Base-by-base conservation (phyloP, 2,329 filamentous ascomycete genomes). In the Calonectria pauciramosa region DNA sequence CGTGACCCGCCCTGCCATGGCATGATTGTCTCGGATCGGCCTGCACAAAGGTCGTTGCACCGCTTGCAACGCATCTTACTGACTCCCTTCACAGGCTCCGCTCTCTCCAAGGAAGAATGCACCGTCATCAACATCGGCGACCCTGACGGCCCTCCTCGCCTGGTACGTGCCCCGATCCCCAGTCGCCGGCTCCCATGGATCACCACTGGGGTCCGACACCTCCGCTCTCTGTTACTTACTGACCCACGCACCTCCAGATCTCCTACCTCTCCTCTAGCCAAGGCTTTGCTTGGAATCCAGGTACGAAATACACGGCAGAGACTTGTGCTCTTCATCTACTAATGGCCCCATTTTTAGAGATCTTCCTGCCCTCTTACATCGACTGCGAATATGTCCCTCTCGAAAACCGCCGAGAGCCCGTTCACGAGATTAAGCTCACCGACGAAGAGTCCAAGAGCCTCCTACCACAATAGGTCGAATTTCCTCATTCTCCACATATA, bases 241-340 rank as follows among this genome's bases (percentile, higher is more conserved):
- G 49, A 70, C 70, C 64, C 8, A 47, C 71, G 14, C 28, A 56
- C 64, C 51, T 20, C 3, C 28, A 95, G 94, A 95, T 96, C 77
- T 94, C 94, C 28, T 96, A 95, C 83, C 91, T 96, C 66, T 93
- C 94, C 75, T 93, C 93, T 8, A 94, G 92, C 81, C 94, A 96
- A 85, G 94, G 94, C 72, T 96, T 95, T 82, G 92, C 93, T 75
- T 96, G 94, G 94, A 96, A 96, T 84, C 94, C 94, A 84, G 93
- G 92, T 93, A 86, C 68, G 85, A 79, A 30, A 26, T 23, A 9
- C 34, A 38, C 56, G 13, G 30, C 14, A 49, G 23, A 47, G 60
- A 63, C 51, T 51, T 67, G n/a, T 51, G 47, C 49, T 23, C 26
- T 18, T 60, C 47, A 18, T 36, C 28, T 8, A n/a, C 71, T 78